Conservation (phyloP, 371 early-diverging fungal species). For the Mucor velutinosus region DNA sequence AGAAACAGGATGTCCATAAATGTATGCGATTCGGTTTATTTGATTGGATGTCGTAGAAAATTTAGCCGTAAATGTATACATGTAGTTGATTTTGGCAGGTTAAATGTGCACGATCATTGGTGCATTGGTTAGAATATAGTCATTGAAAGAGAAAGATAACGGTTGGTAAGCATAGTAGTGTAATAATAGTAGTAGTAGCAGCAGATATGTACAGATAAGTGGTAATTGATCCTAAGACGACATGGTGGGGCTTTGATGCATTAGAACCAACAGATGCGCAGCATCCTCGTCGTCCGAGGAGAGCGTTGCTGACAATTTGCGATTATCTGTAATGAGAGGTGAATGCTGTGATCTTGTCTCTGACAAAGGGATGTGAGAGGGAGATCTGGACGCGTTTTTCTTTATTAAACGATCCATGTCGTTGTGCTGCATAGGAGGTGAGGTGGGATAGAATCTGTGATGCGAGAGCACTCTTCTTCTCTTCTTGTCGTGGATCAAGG, state of each 20-base stretch:
- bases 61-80: neutral
- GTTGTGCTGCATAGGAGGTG: conserved; percentile 13
- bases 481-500: conserved; percentile 3
- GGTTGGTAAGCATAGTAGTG: neutral
- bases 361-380: conserved; percentile 2
- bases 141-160: neutral
- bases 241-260: conserved; percentile 35
- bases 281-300: conserved; percentile 34
- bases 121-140: neutral
- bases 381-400: conserved; percentile 17
- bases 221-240: neutral
- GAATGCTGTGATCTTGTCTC: conserved; percentile 9
- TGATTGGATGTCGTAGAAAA: neutral
- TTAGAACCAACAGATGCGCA: conserved; percentile 31
- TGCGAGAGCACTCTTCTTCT: conserved; percentile 11
- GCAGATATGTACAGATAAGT: neutral
- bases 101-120: neutral
- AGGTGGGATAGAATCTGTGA: conserved; percentile 22
- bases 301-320: conserved; percentile 20
- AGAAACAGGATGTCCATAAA: neutral
- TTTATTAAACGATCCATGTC: conserved; percentile 17
- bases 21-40: neutral
- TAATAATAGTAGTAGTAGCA: neutral
- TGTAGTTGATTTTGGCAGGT: neutral
- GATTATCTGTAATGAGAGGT: neutral